phyloP scores from a whole-genome alignment of 1,284 basidiomycete species.

The Schizophyllum commune region DNA sequence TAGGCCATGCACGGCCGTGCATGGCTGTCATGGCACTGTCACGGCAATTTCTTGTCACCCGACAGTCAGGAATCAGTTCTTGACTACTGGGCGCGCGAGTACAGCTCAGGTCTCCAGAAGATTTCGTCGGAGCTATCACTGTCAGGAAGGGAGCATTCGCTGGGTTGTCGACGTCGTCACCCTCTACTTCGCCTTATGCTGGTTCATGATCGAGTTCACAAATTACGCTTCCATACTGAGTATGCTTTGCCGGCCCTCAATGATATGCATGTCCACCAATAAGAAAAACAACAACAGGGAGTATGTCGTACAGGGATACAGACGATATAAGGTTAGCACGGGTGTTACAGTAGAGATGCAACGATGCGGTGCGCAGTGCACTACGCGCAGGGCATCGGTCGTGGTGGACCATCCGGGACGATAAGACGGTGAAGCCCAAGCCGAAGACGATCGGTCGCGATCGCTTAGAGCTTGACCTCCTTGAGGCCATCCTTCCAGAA shows the following conservation, averaged over 20 bases:
- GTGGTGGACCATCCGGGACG: constrained; percentile 8
- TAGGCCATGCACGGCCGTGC: too few species aligned
- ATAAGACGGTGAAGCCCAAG: not conserved
- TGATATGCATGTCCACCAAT: not conserved
- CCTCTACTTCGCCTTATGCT: too few species aligned
- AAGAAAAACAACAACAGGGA: not conserved
- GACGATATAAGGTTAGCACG: not conserved
- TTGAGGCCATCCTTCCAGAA: constrained; percentile 93
- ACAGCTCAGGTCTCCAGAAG: too few species aligned
- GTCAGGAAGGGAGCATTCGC: too few species aligned
- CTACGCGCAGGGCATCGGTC: constrained; percentile 1
- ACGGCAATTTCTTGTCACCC: too few species aligned
- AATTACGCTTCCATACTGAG: too few species aligned
- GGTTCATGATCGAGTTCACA: too few species aligned
- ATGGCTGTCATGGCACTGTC: too few species aligned
- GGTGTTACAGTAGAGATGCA: not conserved
- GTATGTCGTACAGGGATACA: not conserved
- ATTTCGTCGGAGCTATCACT: too few species aligned
- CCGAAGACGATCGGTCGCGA: not conserved
- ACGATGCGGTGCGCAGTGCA: not conserved
- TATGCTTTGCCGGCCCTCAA: not conserved
- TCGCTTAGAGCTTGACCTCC: constrained; percentile 54
- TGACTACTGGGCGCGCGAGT: too few species aligned
- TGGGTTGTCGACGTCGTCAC: too few species aligned
- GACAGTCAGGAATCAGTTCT: too few species aligned